Base-by-base conservation (phyloP, 345 rosid genomes). In the Excoecaria cochinchinensis region DNA sequence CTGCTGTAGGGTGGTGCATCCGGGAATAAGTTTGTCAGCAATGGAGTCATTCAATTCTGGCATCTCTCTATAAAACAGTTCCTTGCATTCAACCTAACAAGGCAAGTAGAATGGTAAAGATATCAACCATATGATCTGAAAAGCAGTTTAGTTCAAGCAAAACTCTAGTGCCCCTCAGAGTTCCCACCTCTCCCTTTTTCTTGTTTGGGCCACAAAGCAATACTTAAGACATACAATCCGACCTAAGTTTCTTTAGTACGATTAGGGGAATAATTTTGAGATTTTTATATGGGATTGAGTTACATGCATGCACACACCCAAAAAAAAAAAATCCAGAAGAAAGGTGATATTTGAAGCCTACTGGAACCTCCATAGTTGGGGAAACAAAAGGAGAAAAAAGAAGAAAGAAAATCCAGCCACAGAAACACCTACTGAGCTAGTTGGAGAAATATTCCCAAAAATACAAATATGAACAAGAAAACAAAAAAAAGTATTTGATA, bases 21-120 rank as follows among this genome's bases (percentile, higher is more conserved):
- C 97, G 73, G 94, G 88, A 74, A 92, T 76, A 74, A 95, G 88
- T 84, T 90, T 91, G 62, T 91, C 94, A 57, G 97, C 99, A 25
- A 95, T 82, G 61, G 95, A 88, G 76, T 92, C 94, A 80, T 90
- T 87, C 79, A 95, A 84, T 61, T 85, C 85, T 3, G 97, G 95
- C 76, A 95, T 77, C 69, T 91, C 97, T 84, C 95, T 84, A 82
- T 86, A 87, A 82, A 95, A 91, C 31, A 95, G 83, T 83, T 95
- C 99, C 80, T 88, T 91, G 80, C 95, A 91, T 68, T 89, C 88
- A 14, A 92, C 99, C 99, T 92, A 76, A 62, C 74, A 78, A 53
- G 42, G 22, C 46, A 77, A 22, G 13, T 8, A 40, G 40, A 63
- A 38, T 39, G 17, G 67, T 12, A 38, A 38, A 17, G 6, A 38